Evolutionary conservation across 345 rosid species (phyloP), one percentile per base, ranked within the genome.

Genomic region (Isatis tinctoria): DNA sequence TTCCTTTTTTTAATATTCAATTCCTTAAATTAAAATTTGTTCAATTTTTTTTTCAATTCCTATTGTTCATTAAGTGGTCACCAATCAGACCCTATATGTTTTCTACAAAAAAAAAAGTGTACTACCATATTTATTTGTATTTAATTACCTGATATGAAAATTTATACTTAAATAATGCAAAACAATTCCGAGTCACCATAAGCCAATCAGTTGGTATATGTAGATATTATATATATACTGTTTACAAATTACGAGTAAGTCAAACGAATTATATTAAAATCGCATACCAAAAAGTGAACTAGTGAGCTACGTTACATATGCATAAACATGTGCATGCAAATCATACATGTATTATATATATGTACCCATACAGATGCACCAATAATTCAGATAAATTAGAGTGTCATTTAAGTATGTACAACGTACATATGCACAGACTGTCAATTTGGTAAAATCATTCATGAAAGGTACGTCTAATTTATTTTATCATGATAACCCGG

Each of bases 281-380:
- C 7, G 13, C 40, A 45, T 36, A 44, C 51, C 53, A 66, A 74
- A 59, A 74, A 75, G 68, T 60, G 68, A 67, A 52, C 32, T 41
- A 45, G 22, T n/a, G 40, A 53, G 59, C 35, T 48, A 71, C 72
- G 72, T 59, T 65, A 78, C 66, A 37, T 35, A 71, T 47, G 60
- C 67, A 64, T 49, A 37, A 32, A 70, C 54, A 77, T 57, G 59
- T 70, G 67, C 58, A 77, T 77, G 66, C 6, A 71, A 58, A 56
- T 36, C n/a, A 49, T 58, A 65, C 48, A 51, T 71, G 62, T 65
- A 48, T 41, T 32, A 11, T 37, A 65, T 70, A 43, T 28, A 66
- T 62, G 35, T 44, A 70, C 13, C 2, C n/a, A 14, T 57, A 65
- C 72, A 63, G 28, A 69, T 62, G 74, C 75, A 36, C 67, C 71